Evolutionary conservation across 352 stramenopile genomes (phyloP).

Genomic region (Phytophthora colocasiae): DNA sequence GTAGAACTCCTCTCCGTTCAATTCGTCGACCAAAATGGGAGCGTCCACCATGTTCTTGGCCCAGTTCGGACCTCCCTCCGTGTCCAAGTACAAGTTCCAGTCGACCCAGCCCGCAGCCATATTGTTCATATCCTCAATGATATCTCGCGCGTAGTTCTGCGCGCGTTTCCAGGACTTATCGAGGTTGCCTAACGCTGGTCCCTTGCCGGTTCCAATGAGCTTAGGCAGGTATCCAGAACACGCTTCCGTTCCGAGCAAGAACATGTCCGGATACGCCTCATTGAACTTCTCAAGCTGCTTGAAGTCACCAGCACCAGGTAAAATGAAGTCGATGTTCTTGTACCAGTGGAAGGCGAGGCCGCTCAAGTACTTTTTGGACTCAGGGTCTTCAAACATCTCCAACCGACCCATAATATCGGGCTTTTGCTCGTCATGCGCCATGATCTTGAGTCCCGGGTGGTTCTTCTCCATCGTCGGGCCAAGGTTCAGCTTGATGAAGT

Average conservation of each 20-base stretch:
- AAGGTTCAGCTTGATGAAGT: constrained; percentile 4
- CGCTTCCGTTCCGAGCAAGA: constrained; percentile 82
- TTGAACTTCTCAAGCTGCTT: constrained; percentile 48
- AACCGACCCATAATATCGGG: constrained; percentile 1
- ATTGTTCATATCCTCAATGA: constrained; percentile 74
- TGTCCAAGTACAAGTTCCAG: constrained; percentile 87
- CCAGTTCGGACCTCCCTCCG: constrained; percentile 76
- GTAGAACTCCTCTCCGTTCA: background rate
- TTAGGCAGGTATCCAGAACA: constrained; percentile 60
- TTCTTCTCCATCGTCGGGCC: constrained; percentile 1
- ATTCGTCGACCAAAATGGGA: constrained; percentile 73
- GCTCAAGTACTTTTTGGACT: constrained; percentile 6
- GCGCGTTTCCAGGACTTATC: constrained; percentile 33
- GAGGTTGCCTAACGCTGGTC: background rate
- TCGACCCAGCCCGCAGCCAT: constrained; percentile 76
- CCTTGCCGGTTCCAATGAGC: background rate
- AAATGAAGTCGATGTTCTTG: constrained; percentile 46
- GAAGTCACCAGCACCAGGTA: constrained; percentile 46
- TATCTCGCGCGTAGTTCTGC: constrained; percentile 81
- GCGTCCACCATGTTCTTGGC: constrained; percentile 73
- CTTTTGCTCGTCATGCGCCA: constrained; percentile 4
- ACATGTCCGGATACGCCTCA: constrained; percentile 62
- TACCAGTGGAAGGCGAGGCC: constrained; percentile 71
- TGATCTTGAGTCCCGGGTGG: constrained; percentile 2
- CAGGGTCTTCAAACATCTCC: background rate